These are phyloP conservation scores for Chionographis japonica DNA, from an alignment of 106 monocot species.

Conservation along the genomic window DNA sequence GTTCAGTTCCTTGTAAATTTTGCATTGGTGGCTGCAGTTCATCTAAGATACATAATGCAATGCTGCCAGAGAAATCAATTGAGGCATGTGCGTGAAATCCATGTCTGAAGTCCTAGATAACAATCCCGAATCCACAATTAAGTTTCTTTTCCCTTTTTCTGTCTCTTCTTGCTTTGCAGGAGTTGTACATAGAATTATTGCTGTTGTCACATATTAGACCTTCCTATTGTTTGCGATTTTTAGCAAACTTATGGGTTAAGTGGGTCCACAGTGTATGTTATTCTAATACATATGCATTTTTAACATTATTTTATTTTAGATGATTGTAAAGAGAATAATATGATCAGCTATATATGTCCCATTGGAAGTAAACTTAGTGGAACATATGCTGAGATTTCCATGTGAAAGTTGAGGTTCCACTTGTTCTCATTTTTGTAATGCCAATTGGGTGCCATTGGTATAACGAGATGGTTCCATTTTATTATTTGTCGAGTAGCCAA, in stretches of 20 bases:
- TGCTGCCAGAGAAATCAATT: constrained; percentile 13
- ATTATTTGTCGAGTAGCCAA: too few species aligned
- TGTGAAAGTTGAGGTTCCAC: too few species aligned
- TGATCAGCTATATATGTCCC: constrained; percentile 9
- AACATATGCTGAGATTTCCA: too few species aligned
- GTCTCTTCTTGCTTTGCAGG: constrained; percentile 2
- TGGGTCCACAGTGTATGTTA: too few species aligned
- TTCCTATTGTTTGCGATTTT: constrained; percentile 52
- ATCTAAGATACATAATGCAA: constrained; percentile 3
- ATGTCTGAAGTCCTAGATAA: constrained; percentile 2
- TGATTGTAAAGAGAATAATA: constrained; percentile 5
- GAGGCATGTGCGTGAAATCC: constrained; percentile 1
- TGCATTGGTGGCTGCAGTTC: constrained; percentile 12
- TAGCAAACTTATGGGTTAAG: constrained; percentile 38
- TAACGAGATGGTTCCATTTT: too few species aligned
- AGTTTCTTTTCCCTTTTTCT: background rate
- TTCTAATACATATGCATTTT: too few species aligned
- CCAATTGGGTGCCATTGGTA: too few species aligned
- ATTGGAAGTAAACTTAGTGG: too few species aligned
- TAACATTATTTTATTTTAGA: background rate
- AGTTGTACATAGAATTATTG: constrained; percentile 16
- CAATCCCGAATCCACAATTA: too few species aligned
- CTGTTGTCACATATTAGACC: constrained; percentile 8
- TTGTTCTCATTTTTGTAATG: too few species aligned
- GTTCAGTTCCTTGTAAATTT: constrained; percentile 17